phyloP scores from a whole-genome alignment of 768 basidiomycete species.

The Mycena crocata region DNA sequence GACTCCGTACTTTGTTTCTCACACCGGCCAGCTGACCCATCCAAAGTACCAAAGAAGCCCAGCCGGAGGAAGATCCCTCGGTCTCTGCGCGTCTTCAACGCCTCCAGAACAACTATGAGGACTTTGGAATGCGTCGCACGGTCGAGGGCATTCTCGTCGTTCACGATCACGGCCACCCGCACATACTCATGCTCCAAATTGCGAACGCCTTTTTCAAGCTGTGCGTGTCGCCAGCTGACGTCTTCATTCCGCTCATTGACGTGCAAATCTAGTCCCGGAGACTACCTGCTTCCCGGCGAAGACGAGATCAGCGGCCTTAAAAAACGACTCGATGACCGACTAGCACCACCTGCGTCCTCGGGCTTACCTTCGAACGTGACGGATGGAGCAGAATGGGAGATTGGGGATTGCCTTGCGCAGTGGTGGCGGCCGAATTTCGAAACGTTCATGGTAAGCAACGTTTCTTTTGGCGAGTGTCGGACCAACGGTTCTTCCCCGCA shows the following conservation, averaged over 20 bases:
- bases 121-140: conserved; percentile 95
- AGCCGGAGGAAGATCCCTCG: conserved; percentile 97
- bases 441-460: conserved; percentile 90
- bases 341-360: conserved; percentile 80
- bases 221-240: conserved; percentile 59
- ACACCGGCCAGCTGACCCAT: conserved; percentile 23
- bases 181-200: conserved; percentile 98
- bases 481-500: conserved; percentile 6
- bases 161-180: conserved; percentile 97
- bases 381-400: conserved; percentile 92
- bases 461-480: not conserved
- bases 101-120: conserved; percentile 95
- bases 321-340: conserved; percentile 86
- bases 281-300: conserved; percentile 97
- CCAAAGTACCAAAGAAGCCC: conserved; percentile 91
- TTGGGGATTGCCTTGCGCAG: conserved; percentile 95
- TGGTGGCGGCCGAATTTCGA: conserved; percentile 99
- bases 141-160: conserved; percentile 93
- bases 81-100: conserved; percentile 95
- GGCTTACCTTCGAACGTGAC: conserved; percentile 77
- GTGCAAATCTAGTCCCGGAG: conserved; percentile 78
- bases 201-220: conserved; percentile 99
- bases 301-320: conserved; percentile 93
- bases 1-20: conserved; percentile 1
- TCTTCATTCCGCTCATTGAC: not conserved